Conservation (phyloP, 2,329 filamentous ascomycete genomes). For the Xylariaceae sp. region DNA sequence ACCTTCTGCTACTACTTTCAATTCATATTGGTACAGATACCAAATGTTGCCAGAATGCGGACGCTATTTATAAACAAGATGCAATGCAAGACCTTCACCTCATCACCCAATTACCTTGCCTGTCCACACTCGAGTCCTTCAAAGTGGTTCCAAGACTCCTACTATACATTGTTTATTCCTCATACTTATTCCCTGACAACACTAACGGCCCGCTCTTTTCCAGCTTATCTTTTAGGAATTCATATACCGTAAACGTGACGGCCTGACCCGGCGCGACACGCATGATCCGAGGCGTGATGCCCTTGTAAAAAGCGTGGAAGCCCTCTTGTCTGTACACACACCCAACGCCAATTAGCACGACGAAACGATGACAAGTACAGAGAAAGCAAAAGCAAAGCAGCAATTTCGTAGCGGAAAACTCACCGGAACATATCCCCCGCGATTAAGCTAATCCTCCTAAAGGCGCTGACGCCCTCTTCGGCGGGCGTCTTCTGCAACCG, state of each 20-base stretch:
- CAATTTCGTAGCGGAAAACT: constrained; percentile 38
- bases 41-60: constrained; percentile 20
- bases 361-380: not conserved
- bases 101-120: not conserved
- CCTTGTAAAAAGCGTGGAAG: constrained; percentile 96
- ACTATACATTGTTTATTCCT: constrained; percentile 60
- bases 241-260: constrained; percentile 78
- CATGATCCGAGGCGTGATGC: constrained; percentile 97
- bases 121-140: not conserved
- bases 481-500: constrained; percentile 89
- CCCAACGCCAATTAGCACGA: not conserved
- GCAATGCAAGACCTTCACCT: constrained; percentile 9
- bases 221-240: constrained; percentile 75
- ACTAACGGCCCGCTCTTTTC: constrained; percentile 69
- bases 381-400: not conserved
- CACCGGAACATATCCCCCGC: constrained; percentile 83
- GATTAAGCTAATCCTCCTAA: constrained; percentile 80
- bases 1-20: not conserved
- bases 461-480: constrained; percentile 78
- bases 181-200: constrained; percentile 68
- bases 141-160: not conserved
- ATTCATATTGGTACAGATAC: constrained; percentile 10
- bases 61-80: constrained; percentile 19
- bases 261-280: constrained; percentile 94
- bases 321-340: constrained; percentile 81